Conservation (phyloP, 129 eudicot genomes). For the Saposhnikovia divaricata region DNA sequence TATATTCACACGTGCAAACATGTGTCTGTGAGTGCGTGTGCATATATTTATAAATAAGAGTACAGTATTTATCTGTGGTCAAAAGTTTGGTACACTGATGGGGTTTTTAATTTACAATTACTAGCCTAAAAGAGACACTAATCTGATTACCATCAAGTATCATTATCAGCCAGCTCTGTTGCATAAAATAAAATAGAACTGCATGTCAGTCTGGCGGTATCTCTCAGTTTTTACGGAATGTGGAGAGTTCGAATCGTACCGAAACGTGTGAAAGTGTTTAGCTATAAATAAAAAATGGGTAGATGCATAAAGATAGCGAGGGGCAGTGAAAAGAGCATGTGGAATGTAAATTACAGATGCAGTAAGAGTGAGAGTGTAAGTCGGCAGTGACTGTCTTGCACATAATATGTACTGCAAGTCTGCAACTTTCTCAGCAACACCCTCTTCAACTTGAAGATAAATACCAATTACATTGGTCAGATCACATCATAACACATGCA, state of each 20-base stretch:
- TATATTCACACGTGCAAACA: conserved; percentile 61
- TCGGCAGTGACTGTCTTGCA: background rate
- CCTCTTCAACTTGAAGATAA: background rate
- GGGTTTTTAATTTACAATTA: background rate
- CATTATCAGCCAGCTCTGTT: background rate
- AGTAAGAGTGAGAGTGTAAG: background rate
- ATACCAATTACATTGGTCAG: background rate
- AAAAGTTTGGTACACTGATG: background rate
- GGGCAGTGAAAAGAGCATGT: background rate
- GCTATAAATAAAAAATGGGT: no score
- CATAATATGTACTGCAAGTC: background rate
- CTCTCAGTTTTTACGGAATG: no score
- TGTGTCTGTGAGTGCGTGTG: conserved; percentile 61
- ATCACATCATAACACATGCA: conserved; percentile 1
- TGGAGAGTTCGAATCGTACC: no score
- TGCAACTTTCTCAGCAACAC: background rate
- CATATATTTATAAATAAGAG: background rate
- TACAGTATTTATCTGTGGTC: background rate
- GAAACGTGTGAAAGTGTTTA: no score
- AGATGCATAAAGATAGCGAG: background rate
- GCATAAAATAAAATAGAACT: no score
- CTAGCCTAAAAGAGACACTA: background rate
- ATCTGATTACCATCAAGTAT: background rate
- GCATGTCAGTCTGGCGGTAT: no score
- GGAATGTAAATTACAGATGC: background rate